These are phyloP conservation scores for Colletotrichum paranaense DNA, from an alignment of 2,329 filamentous ascomycete species.

Conservation along the genomic window DNA sequence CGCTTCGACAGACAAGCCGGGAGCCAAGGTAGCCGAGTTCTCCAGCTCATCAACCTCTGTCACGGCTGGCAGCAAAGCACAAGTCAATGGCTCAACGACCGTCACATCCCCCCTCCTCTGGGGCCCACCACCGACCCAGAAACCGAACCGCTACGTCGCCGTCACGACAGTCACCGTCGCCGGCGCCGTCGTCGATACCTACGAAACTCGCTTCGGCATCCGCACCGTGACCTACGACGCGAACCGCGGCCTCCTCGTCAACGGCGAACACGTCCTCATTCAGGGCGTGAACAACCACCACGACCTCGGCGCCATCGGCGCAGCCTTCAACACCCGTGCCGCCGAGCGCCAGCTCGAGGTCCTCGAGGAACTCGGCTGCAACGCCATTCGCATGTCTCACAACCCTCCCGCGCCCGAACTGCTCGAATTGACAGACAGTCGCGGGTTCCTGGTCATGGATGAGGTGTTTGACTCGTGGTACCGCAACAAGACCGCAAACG, in stretches of 20 bases:
- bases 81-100: constrained; percentile 45
- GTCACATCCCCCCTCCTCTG: constrained; percentile 55
- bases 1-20: constrained; percentile 41
- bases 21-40: constrained; percentile 48
- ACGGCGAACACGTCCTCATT: constrained; percentile 55
- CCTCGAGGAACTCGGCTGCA: constrained; percentile 61
- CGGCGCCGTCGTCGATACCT: constrained; percentile 50
- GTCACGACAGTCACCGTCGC: constrained; percentile 50
- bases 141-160: constrained; percentile 60
- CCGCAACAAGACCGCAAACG: constrained; percentile 56
- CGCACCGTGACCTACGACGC: constrained; percentile 53
- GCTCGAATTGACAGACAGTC: constrained; percentile 59
- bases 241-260: constrained; percentile 56
- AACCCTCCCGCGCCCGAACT: constrained; percentile 64
- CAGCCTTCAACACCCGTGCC: constrained; percentile 62
- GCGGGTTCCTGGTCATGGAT: constrained; percentile 63
- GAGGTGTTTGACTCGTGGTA: constrained; percentile 66
- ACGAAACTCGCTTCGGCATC: constrained; percentile 63
- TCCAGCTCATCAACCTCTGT: constrained; percentile 44
- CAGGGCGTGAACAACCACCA: constrained; percentile 63
- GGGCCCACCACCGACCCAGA: constrained; percentile 58
- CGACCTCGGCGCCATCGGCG: constrained; percentile 60
- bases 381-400: constrained; percentile 62
- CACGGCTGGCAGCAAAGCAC: constrained; percentile 43
- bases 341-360: constrained; percentile 60